These are phyloP conservation scores for Aspergillus uvarum DNA, from an alignment of 2,329 filamentous ascomycete genomes.

Conservation along the genomic window DNA sequence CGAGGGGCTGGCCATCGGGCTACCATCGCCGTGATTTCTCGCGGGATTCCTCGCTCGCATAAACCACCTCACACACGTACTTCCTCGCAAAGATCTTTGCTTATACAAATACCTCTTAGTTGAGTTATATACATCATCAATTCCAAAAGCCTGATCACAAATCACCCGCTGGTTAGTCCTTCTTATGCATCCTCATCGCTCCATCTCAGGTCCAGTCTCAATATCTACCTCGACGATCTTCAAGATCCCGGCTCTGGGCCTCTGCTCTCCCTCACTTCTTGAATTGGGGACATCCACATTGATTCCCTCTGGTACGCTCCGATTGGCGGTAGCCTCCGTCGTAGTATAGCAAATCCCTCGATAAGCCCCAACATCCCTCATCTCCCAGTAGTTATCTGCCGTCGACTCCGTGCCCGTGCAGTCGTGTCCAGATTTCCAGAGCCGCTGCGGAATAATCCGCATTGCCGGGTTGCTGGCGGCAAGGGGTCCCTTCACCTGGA, in stretches of 20 bases:
- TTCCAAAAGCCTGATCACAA: too few species aligned
- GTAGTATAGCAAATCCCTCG: slow-evolving; percentile 13
- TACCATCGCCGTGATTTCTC: too few species aligned
- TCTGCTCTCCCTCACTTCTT: not conserved
- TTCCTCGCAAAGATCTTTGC: too few species aligned
- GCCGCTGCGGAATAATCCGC: not conserved
- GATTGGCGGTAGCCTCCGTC: slow-evolving; percentile 13
- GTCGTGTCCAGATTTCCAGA: not conserved
- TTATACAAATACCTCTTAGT: too few species aligned
- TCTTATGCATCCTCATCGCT: not conserved
- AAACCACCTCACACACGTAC: too few species aligned
- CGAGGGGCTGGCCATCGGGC: too few species aligned
- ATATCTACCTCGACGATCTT: slow-evolving; percentile 26
- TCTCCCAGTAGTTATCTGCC: slow-evolving; percentile 6
- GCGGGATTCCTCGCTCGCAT: too few species aligned
- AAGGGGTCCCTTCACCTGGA: not conserved
- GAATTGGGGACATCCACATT: not conserved
- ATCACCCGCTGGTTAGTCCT: not conserved
- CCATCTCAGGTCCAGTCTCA: slow-evolving; percentile 16
- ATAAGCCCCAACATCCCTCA: slow-evolving; percentile 11
- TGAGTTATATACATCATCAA: too few species aligned
- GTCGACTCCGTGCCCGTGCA: slow-evolving; percentile 2
- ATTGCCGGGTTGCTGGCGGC: not conserved
- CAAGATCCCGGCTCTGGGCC: slow-evolving; percentile 15
- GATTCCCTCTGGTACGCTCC: slow-evolving; percentile 1